Percentiles rank a stretch among this genome's conserved stretches.
These are phyloP conservation scores for Periconia sp. DNA, from an alignment of 2,329 filamentous ascomycete genomes.

Conservation along the genomic window DNA sequence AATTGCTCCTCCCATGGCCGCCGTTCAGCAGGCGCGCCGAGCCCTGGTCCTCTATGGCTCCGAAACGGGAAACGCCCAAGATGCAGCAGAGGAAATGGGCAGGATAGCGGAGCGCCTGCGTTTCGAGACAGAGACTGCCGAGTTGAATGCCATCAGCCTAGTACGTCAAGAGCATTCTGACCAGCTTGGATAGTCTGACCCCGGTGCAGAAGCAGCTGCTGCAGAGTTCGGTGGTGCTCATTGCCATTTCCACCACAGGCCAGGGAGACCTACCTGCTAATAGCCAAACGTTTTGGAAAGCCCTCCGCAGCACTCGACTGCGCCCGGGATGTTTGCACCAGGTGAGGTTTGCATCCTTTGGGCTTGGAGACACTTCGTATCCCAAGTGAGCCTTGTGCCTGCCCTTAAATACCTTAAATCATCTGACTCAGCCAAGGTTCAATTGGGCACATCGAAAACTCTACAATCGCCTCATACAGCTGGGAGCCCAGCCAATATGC, in stretches of 20 bases:
- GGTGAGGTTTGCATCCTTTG: constrained; percentile 83
- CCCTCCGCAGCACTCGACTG: constrained; percentile 78
- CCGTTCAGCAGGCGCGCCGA: constrained; percentile 40
- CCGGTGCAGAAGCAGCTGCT: constrained; percentile 49
- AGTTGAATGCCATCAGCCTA: constrained; percentile 77
- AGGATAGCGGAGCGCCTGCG: constrained; percentile 76
- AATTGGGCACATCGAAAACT: constrained; percentile 94
- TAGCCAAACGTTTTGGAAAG: constrained; percentile 82
- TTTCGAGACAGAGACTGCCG: constrained; percentile 76
- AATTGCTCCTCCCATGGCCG: constrained; percentile 25
- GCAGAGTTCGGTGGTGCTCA: constrained; percentile 66
- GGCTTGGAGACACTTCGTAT: constrained; percentile 94
- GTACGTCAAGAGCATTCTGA: constrained; percentile 58
- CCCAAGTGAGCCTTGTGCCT: constrained; percentile 67
- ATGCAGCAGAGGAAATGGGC: constrained; percentile 85
- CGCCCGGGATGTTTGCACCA: constrained; percentile 70
- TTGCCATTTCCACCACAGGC: constrained; percentile 89
- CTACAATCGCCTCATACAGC: constrained; percentile 79
- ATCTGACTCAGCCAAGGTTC: constrained; percentile 62
- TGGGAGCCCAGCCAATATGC: constrained; percentile 80
- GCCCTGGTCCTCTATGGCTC: constrained; percentile 87
- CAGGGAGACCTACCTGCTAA: constrained; percentile 93
- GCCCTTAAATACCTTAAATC: no score
- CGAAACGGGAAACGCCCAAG: constrained; percentile 93
- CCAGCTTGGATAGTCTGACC: constrained; percentile 2